Conservation (phyloP, 2,329 filamentous ascomycete species). For the Fusarium dlaminii region DNA sequence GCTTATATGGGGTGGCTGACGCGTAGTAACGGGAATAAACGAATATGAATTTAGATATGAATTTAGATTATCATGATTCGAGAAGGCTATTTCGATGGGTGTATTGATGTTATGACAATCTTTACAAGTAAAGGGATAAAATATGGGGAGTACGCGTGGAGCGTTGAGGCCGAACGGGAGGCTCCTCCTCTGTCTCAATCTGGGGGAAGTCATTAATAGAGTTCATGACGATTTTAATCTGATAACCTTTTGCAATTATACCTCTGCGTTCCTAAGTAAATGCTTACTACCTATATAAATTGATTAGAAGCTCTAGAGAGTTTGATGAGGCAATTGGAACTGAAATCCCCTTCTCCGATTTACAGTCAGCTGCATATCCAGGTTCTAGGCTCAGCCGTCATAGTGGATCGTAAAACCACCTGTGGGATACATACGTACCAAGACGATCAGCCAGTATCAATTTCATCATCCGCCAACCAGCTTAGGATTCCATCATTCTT, state of each 20-base stretch:
- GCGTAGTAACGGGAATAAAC: conserved; percentile 1
- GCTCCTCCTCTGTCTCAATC: not conserved
- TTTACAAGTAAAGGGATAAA: not conserved
- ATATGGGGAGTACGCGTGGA: conserved; percentile 33
- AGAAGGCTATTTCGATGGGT: not conserved
- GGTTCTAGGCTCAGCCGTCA: not conserved
- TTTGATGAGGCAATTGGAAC: not conserved
- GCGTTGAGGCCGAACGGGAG: not conserved
- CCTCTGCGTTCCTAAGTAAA: not conserved
- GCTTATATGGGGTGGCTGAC: conserved; percentile 12
- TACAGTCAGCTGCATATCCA: not conserved
- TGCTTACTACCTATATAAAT: not conserved
- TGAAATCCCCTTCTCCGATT: not conserved
- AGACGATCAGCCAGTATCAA: conserved; percentile 4
- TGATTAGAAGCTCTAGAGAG: not conserved
- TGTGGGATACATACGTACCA: not conserved
- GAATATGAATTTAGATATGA: not conserved
- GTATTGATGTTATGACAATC: not conserved
- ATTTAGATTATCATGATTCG: not conserved
- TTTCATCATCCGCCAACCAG: not conserved
- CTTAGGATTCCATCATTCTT: not conserved
- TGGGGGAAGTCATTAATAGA: not conserved
- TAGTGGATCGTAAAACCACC: conserved; percentile 17
- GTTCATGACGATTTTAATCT: not conserved
- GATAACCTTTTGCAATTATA: not conserved